A percentile compares a stretch with the other conserved stretches of the same genome.
Conservation (phyloP, 495 filamentous ascomycete species). For the Lindgomyces ingoldianus region DNA sequence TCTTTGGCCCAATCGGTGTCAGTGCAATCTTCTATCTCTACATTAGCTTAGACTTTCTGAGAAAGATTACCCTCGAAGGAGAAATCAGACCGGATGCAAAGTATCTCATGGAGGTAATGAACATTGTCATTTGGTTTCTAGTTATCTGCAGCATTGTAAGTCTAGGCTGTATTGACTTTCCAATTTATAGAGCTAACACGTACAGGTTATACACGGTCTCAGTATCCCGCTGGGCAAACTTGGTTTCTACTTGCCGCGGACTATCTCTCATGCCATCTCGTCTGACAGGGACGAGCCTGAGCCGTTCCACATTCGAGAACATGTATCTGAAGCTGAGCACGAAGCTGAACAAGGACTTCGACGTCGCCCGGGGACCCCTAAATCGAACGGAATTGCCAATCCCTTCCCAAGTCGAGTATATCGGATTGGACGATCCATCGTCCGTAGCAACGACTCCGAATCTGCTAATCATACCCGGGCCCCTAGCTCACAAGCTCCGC, state of each 20-base stretch:
- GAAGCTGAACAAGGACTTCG: conserved; percentile 5
- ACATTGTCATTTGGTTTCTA: conserved; percentile 82
- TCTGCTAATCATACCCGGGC: background rate
- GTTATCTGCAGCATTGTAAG: conserved; percentile 83
- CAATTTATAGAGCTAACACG: conserved; percentile 24
- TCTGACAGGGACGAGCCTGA: conserved; percentile 41
- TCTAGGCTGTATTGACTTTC: conserved; percentile 22
- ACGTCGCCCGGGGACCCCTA: conserved; percentile 7
- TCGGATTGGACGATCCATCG: conserved; percentile 28
- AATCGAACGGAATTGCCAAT: conserved; percentile 4
- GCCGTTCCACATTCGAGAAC: conserved; percentile 31
- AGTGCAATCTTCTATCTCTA: conserved; percentile 90
- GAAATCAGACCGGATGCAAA: conserved; percentile 65
- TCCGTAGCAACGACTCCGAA: background rate
- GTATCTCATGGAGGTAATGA: conserved; percentile 62
- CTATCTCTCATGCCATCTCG: conserved; percentile 63
- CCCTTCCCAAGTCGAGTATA: background rate
- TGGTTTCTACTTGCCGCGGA: conserved; percentile 75
- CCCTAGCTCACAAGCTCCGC: background rate
- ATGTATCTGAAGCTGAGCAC: background rate
- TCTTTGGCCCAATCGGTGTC: conserved; percentile 95
- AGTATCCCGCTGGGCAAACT: conserved; percentile 83
- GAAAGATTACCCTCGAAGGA: conserved; percentile 55
- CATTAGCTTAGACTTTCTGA: conserved; percentile 69
- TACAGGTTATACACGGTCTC: conserved; percentile 79